Conservation (phyloP, 169 alveolate genomes). For the Plasmodium gallinaceum region DNA sequence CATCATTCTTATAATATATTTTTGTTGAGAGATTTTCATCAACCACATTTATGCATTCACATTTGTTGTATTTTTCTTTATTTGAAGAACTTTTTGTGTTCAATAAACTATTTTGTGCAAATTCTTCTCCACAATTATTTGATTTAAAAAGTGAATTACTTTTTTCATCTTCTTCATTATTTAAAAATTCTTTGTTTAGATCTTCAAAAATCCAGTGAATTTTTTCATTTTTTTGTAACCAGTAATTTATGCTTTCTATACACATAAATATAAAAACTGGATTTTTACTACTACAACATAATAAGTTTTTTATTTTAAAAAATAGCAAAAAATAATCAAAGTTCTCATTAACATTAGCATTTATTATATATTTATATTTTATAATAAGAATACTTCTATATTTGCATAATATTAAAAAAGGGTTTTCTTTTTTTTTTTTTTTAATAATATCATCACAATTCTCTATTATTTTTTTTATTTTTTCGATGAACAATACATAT, state of each 20-base stretch:
- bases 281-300: constrained; percentile 38
- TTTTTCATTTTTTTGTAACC: constrained; percentile 74
- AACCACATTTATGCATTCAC: not conserved
- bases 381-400: constrained; percentile 75
- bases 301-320: constrained; percentile 63
- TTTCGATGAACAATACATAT: constrained; percentile 22
- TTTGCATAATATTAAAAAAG: constrained; percentile 73
- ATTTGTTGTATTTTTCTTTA: not conserved
- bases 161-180: constrained; percentile 2
- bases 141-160: not conserved
- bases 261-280: constrained; percentile 71
- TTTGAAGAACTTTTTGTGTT: not conserved
- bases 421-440: constrained; percentile 66
- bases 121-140: constrained; percentile 4
- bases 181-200: not conserved
- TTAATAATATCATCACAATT: constrained; percentile 61
- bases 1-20: not conserved
- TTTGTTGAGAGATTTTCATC: too few species aligned
- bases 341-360: constrained; percentile 25
- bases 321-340: constrained; percentile 64
- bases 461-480: constrained; percentile 27
- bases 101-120: not conserved
- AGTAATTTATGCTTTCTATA: constrained; percentile 65
- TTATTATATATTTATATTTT: constrained; percentile 71
- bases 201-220: constrained; percentile 49